These are phyloP conservation scores for Diplodia scrobiculata DNA, from an alignment of 2,329 filamentous ascomycete genomes.

Conservation along the genomic window DNA sequence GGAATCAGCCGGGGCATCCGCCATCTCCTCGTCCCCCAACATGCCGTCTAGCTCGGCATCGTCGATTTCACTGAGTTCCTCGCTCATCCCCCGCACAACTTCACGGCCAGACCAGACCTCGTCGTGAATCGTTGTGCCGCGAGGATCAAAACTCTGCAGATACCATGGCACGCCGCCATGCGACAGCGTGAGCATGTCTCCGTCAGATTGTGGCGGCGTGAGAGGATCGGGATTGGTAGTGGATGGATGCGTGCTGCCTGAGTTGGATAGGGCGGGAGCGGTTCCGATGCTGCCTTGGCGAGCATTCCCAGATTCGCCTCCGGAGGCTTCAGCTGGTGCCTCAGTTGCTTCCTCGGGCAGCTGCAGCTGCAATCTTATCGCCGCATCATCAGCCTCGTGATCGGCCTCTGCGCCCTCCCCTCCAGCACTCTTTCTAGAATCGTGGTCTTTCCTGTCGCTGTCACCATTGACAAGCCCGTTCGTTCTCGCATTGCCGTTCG, in stretches of 20 bases:
- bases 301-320: conserved; percentile 34
- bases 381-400: conserved; percentile 32
- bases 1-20: conserved; percentile 32
- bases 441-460: conserved; percentile 47
- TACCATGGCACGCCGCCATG: conserved; percentile 85
- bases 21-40: conserved; percentile 37
- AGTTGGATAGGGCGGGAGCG: conserved; percentile 33
- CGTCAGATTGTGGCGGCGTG: conserved; percentile 64
- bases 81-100: conserved; percentile 72
- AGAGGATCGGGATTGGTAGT: conserved; percentile 55
- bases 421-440: conserved; percentile 48
- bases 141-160: conserved; percentile 74
- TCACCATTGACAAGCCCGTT: conserved; percentile 24
- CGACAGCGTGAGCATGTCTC: conserved; percentile 52
- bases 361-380: conserved; percentile 23
- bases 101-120: conserved; percentile 74
- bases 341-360: conserved; percentile 9
- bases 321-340: not conserved
- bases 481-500: conserved; percentile 29
- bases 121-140: conserved; percentile 74
- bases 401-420: conserved; percentile 44
- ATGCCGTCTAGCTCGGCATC: conserved; percentile 79
- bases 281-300: conserved; percentile 33
- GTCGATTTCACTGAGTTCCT: conserved; percentile 87
- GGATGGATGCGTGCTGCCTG: conserved; percentile 45